Evolutionary conservation across 2,329 filamentous ascomycete genomes (phyloP), one percentile per base, ranked within the genome.

Genomic region (Trichoderma atroviride): DNA sequence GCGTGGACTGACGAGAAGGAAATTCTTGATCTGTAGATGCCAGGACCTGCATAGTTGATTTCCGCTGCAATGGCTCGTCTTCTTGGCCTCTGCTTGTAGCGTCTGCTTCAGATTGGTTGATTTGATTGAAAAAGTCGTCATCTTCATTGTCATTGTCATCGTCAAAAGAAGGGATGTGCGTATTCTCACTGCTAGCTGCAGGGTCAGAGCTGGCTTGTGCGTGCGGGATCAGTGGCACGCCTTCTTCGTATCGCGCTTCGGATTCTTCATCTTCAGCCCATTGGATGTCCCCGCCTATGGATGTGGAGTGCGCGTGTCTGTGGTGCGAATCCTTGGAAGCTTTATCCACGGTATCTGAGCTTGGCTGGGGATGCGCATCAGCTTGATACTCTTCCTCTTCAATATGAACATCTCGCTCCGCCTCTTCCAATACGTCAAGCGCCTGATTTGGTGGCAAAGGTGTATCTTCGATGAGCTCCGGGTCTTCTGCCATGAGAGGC

Each of bases 11-110:
- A 11, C 76, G 75, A 14, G 72, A 74, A 29, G 75, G 71, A 6
- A 76, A 69, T 5, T 78, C 75, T 5, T 79, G 77, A 29, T 84
- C 78, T 71, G 88, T 74, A 1, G 84, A 83, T 31, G 84, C 81
- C 69, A 92, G 80, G 1, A 91, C 89, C 77, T 93, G 88, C 74
- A 86, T 84, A 0, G 91, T 93, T 24, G 89, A 91, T 77, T 93
- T 93, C 68, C 91, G 86, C 72, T 89, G 85, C n/a, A 93, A 73
- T 1, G 77, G 55, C 73, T 71, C 74, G 29, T 71, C 47, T 14
- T 72, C 73, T 5, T 74, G 74, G 5, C 74, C 74, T 3, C 19
- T 22, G 19, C 4, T 43, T 6, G 35, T 19, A 31, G 57, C 40
- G 14, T 57, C 50, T 37, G 40, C 29, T 4, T 14, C 40, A 19